Conservation (phyloP, 352 stramenopile genomes). For the Globisporangium nagaii region DNA sequence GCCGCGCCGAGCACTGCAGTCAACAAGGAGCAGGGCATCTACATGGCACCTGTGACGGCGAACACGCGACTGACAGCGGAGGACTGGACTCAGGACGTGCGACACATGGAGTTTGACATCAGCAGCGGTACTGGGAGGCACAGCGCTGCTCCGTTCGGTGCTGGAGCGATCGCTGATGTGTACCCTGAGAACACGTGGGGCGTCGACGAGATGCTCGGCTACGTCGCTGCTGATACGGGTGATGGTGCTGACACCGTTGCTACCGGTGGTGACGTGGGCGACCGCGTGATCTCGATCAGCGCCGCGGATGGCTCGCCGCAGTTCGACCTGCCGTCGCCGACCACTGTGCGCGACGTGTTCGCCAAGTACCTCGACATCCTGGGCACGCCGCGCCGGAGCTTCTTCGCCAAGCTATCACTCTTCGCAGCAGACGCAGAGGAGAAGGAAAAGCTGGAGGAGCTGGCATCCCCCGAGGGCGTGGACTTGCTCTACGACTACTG, state of each 20-base stretch:
- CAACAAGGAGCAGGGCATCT: slow-evolving; percentile 33
- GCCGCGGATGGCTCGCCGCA: slow-evolving; percentile 42
- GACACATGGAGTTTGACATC: slow-evolving; percentile 72
- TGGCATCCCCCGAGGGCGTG: slow-evolving; percentile 81
- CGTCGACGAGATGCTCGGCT: slow-evolving; percentile 65
- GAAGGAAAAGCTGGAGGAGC: slow-evolving; percentile 90
- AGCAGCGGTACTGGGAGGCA: neutral
- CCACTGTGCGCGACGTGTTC: slow-evolving; percentile 65
- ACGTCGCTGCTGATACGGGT: slow-evolving; percentile 15
- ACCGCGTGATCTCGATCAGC: slow-evolving; percentile 41
- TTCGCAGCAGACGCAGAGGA: slow-evolving; percentile 82
- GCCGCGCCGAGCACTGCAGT: slow-evolving; percentile 38
- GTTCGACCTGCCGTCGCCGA: slow-evolving; percentile 44
- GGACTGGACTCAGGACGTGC: slow-evolving; percentile 80
- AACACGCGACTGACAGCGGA: slow-evolving; percentile 62
- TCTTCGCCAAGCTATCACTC: slow-evolving; percentile 84
- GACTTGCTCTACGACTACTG: slow-evolving; percentile 93
- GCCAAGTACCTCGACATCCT: slow-evolving; percentile 83
- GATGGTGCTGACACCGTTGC: neutral
- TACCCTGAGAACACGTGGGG: slow-evolving; percentile 73
- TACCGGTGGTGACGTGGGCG: slow-evolving; percentile 16
- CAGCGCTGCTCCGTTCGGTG: slow-evolving; percentile 29
- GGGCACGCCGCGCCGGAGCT: slow-evolving; percentile 77
- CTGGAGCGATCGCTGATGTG: slow-evolving; percentile 69
- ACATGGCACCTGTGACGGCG: slow-evolving; percentile 42